phyloP scores from a whole-genome alignment of 192 early-diverging fungal species.

The Rhizoclosmatium globosum region DNA sequence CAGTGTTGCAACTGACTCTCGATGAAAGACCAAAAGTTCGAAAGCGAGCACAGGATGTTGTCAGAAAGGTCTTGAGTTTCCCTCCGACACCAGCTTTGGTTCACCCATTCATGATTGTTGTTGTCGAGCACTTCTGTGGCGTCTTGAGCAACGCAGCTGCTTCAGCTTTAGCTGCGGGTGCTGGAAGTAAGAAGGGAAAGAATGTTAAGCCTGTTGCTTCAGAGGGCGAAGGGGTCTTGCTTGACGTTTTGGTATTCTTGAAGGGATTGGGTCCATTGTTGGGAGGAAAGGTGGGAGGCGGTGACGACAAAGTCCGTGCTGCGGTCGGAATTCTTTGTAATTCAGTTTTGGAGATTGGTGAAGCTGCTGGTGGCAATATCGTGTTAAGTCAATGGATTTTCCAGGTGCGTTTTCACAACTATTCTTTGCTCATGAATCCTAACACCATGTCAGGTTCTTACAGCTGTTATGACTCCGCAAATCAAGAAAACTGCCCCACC shows the following conservation, averaged over 20 bases:
- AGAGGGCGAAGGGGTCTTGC: slow-evolving; percentile 49
- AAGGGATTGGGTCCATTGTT: slow-evolving; percentile 60
- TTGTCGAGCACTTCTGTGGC: slow-evolving; percentile 69
- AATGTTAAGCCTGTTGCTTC: slow-evolving; percentile 8
- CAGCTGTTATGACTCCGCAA: slow-evolving; percentile 1
- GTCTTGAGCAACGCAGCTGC: slow-evolving; percentile 53
- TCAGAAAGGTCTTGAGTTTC: slow-evolving; percentile 69
- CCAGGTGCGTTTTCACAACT: slow-evolving; percentile 58
- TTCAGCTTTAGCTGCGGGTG: slow-evolving; percentile 22
- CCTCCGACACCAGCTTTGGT: slow-evolving; percentile 76
- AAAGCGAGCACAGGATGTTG: slow-evolving; percentile 86
- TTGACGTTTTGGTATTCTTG: slow-evolving; percentile 77
- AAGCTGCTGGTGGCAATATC: slow-evolving; percentile 80
- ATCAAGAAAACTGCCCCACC: slow-evolving; percentile 9
- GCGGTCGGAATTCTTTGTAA: slow-evolving; percentile 66
- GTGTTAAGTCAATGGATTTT: slow-evolving; percentile 82
- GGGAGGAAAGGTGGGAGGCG: slow-evolving; percentile 47
- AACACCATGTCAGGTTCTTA: neutral
- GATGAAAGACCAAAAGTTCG: slow-evolving; percentile 91
- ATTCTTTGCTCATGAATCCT: neutral
- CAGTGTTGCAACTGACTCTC: slow-evolving; percentile 76
- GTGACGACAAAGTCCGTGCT: slow-evolving; percentile 49
- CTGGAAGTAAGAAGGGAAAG: slow-evolving; percentile 33
- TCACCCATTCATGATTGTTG: slow-evolving; percentile 76
- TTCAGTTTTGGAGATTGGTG: slow-evolving; percentile 60